A percentile compares a stretch with the other conserved stretches of the same genome.
Evolutionary conservation across 495 filamentous ascomycete genomes (phyloP).

Genomic region (Hypoxylon cercidicola): DNA sequence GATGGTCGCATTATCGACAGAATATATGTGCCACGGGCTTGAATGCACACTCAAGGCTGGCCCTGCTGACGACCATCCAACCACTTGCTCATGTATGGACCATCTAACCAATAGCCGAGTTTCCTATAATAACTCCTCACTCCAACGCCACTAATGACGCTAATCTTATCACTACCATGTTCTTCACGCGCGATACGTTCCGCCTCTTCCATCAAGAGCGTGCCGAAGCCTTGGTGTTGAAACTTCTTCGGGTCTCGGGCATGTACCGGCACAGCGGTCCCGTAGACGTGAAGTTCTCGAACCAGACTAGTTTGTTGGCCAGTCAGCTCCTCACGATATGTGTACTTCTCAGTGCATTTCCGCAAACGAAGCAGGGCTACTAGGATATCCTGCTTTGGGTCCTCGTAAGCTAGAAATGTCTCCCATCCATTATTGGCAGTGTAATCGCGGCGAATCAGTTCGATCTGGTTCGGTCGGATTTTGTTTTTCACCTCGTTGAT

Average conservation of each 20-base stretch:
- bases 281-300: constrained; percentile 95
- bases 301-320: constrained; percentile 91
- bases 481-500: constrained; percentile 99
- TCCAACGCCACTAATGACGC: constrained; percentile 94
- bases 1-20: neutral
- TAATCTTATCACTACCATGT: constrained; percentile 92
- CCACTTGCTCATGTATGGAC: constrained; percentile 88
- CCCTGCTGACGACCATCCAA: constrained; percentile 52
- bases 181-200: constrained; percentile 94
- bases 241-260: constrained; percentile 93
- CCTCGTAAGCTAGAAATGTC: constrained; percentile 97
- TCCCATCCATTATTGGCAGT: constrained; percentile 96
- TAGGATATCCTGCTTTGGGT: constrained; percentile 97
- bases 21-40: neutral
- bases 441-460: constrained; percentile 96
- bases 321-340: constrained; percentile 87
- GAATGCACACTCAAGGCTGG: constrained; percentile 12
- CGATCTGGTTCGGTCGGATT: constrained; percentile 94
- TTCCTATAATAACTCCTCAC: constrained; percentile 93
- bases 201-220: constrained; percentile 96
- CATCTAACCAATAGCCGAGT: constrained; percentile 91
- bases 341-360: constrained; percentile 89
- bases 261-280: constrained; percentile 93
- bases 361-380: constrained; percentile 90
- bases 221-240: constrained; percentile 98